Evolutionary conservation across 106 monocot species (phyloP).

Genomic region (Amphibolis antarctica): DNA sequence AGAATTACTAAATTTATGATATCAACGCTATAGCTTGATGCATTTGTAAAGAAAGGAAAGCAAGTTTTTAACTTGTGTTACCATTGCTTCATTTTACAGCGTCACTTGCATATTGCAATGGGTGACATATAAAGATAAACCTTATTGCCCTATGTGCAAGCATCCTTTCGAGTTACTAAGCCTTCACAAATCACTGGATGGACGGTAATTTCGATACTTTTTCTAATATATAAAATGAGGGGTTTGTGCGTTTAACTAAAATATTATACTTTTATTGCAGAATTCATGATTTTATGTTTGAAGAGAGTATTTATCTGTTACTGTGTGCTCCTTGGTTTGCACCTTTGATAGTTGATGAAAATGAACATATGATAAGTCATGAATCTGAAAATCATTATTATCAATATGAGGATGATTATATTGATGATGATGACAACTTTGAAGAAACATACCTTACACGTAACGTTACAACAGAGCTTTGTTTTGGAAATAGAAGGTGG

Average conservation of each 20-base stretch:
- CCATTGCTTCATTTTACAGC: constrained; percentile 30
- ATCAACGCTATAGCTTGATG: no score
- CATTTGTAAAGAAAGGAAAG: no score
- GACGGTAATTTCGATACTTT: constrained; percentile 33
- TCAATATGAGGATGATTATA: constrained; percentile 22
- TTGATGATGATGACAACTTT: constrained; percentile 32
- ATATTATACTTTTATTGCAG: constrained; percentile 25
- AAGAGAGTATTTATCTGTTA: constrained; percentile 91
- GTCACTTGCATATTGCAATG: constrained; percentile 85
- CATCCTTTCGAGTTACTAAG: constrained; percentile 67
- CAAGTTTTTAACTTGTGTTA: no score
- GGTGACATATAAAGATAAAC: constrained; percentile 70
- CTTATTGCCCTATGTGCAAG: constrained; percentile 85
- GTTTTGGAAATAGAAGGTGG: constrained; percentile 90
- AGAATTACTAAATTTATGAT: no score
- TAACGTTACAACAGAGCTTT: constrained; percentile 33
- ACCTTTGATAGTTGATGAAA: constrained; percentile 49
- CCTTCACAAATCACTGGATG: constrained; percentile 77
- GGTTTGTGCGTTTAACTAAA: background rate
- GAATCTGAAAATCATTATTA: constrained; percentile 10
- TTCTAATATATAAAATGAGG: background rate
- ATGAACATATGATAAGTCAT: constrained; percentile 9
- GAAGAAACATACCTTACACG: constrained; percentile 34
- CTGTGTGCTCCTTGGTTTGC: constrained; percentile 77
- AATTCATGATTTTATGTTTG: constrained; percentile 82